Evolutionary conservation across 1,284 basidiomycete genomes (phyloP), one percentile per base, ranked within the genome.

Genomic region (Schizophyllum commune): DNA sequence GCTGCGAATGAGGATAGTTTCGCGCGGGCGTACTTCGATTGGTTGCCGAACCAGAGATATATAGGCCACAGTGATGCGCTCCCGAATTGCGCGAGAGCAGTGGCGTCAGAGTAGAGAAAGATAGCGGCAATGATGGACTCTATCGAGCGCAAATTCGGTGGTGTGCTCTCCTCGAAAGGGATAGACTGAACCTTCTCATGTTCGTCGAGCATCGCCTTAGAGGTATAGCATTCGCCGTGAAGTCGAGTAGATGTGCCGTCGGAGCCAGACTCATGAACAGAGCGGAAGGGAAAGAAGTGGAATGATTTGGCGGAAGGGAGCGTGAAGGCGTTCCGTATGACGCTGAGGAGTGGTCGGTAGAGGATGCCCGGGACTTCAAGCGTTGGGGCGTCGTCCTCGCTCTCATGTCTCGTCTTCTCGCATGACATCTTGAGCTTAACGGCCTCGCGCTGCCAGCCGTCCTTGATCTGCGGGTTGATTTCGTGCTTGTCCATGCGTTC

Each of bases 81-180:
- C 0, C 74, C 70, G 56, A 76, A 76, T 8, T 67, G 66, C 2
- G 72, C 65, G 1, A 75, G 64, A 51, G 73, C 71, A 0, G 71
- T 75, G 0, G 68, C 65, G 58, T 76, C 71, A 0, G 74, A 76
- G 67, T 70, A 74, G 4, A 70, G 56, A 69, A 73, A 72, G n/a
- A 74, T 60, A 0, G 67, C 68, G 1, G 63, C 65, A 0, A 75
- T 57, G 2, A 69, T 63, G 54, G 60, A 62, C 57, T 64, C 63
- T 5, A n/a, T 57, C 21, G 55, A 58, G 33, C 63, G 60, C 1
- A 33, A n/a, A 15, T 17, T 61, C 7, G 60, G 59, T 1, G 60
- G 58, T 34, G 60, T 60, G 20, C 60, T 57, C 52, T 62, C 54
- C 52, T 63, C 66, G 53, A 54, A 32, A 17, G 63, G 32, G 6